A percentile compares a stretch with the other conserved stretches of the same genome.
Conservation (phyloP, 1,284 basidiomycete genomes). For the Rhodotorula glutinis region DNA sequence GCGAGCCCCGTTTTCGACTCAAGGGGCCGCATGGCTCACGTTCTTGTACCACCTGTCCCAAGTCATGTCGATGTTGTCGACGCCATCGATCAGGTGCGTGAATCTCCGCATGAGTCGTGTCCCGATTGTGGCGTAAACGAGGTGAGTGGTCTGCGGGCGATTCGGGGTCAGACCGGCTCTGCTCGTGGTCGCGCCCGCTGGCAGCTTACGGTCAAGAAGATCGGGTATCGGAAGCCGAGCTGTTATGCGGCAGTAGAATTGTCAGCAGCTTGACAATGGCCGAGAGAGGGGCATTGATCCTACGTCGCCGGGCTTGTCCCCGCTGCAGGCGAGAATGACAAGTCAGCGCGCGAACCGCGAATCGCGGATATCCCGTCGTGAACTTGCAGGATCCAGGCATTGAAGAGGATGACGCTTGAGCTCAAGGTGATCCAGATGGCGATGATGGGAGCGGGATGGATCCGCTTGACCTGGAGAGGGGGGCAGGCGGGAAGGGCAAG, state of each 20-base stretch:
- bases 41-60: conserved; percentile 41
- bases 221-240: conserved; percentile 43
- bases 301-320: background rate
- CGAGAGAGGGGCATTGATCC: too few species aligned
- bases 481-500: too few species aligned
- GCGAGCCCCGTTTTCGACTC: too few species aligned
- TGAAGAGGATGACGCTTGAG: conserved; percentile 41
- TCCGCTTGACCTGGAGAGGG: conserved; percentile 17
- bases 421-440: conserved; percentile 42
- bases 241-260: conserved; percentile 8
- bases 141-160: conserved; percentile 45
- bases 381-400: conserved; percentile 37
- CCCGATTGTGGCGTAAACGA: conserved; percentile 50
- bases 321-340: background rate
- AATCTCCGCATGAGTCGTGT: conserved; percentile 49
- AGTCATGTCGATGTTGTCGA: conserved; percentile 45
- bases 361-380: too few species aligned
- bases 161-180: background rate
- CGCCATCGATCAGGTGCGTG: conserved; percentile 50
- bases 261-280: background rate
- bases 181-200: accelerated
- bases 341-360: background rate
- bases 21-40: conserved; percentile 2
- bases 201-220: conserved; percentile 47
- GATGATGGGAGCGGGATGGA: conserved; percentile 36